Conservation (phyloP, 2,329 filamentous ascomycete species). For the Monilinia aucupariae region DNA sequence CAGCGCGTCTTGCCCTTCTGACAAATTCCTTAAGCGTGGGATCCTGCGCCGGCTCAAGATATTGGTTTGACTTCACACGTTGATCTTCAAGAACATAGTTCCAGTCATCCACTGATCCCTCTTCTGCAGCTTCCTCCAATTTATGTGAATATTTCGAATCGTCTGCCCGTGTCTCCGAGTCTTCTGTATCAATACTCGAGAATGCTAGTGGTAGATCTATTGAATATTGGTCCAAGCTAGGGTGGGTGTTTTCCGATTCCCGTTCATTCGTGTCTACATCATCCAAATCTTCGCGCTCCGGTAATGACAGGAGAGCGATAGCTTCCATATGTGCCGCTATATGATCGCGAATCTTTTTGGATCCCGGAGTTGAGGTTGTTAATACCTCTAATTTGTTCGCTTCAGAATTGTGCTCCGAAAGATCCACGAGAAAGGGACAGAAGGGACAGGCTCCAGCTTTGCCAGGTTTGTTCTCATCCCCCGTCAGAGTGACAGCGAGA, state of each 20-base stretch:
- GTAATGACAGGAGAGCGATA: conserved; percentile 3
- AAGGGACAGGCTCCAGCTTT: neutral
- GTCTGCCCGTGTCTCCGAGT: too few relatives aligned
- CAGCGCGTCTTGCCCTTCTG: neutral
- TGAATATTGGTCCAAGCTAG: neutral
- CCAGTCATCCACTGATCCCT: neutral
- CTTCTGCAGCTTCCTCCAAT: too few relatives aligned
- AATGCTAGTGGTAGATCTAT: neutral
- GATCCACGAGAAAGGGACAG: neutral
- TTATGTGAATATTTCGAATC: neutral
- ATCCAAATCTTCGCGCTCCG: conserved; percentile 9
- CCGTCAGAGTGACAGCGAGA: neutral
- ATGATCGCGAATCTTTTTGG: neutral
- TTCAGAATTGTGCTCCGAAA: neutral
- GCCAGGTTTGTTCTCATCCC: neutral
- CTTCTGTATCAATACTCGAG: neutral
- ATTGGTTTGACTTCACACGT: neutral
- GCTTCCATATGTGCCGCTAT: conserved; percentile 8
- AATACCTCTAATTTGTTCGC: neutral
- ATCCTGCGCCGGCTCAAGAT: neutral
- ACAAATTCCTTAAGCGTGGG: neutral
- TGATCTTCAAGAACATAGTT: neutral
- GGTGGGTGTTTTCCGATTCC: neutral
- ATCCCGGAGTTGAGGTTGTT: neutral
- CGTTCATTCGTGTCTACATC: conserved; percentile 1